These are phyloP conservation scores for Calonectria crousiana DNA, from an alignment of 2,329 filamentous ascomycete genomes.

Conservation along the genomic window DNA sequence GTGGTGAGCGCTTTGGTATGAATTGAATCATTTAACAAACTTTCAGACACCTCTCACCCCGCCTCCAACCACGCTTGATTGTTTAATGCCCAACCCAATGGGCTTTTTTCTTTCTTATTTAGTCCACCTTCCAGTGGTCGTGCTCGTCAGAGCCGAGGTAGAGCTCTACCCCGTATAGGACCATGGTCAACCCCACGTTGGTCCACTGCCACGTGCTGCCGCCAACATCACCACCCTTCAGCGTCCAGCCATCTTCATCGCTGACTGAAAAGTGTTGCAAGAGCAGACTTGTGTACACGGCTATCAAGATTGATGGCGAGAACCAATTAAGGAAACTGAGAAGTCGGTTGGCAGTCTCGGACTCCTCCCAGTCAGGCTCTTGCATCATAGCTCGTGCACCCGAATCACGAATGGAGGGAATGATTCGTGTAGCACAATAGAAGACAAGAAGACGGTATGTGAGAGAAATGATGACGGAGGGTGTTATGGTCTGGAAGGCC, in stretches of 20 bases:
- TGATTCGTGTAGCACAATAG: conserved; percentile 95
- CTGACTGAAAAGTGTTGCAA: conserved; percentile 94
- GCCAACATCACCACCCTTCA: conserved; percentile 81
- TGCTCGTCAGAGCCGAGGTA: conserved; percentile 87
- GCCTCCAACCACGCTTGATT: background rate
- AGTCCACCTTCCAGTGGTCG: conserved; percentile 97
- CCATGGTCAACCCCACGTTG: conserved; percentile 90
- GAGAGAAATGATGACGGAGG: conserved; percentile 94
- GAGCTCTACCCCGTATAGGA: conserved; percentile 89
- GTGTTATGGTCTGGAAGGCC: conserved; percentile 94
- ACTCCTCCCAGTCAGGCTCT: conserved; percentile 87
- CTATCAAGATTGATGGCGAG: conserved; percentile 92
- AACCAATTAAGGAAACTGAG: conserved; percentile 92
- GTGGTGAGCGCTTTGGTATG: conserved; percentile 18
- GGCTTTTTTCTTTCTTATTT: conserved; percentile 49
- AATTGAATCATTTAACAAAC: conserved; percentile 9
- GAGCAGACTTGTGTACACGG: conserved; percentile 94
- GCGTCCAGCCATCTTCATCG: conserved; percentile 83
- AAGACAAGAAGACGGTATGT: conserved; percentile 95
- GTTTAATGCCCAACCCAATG: background rate
- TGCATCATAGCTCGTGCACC: conserved; percentile 86
- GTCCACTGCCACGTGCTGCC: conserved; percentile 95
- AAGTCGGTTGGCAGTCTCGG: conserved; percentile 83
- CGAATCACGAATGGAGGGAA: conserved; percentile 90
- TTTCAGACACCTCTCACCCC: background rate